Evolutionary conservation across 208 protist genomes (phyloP).

Genomic region (Trypanosomatidae sp.): DNA sequence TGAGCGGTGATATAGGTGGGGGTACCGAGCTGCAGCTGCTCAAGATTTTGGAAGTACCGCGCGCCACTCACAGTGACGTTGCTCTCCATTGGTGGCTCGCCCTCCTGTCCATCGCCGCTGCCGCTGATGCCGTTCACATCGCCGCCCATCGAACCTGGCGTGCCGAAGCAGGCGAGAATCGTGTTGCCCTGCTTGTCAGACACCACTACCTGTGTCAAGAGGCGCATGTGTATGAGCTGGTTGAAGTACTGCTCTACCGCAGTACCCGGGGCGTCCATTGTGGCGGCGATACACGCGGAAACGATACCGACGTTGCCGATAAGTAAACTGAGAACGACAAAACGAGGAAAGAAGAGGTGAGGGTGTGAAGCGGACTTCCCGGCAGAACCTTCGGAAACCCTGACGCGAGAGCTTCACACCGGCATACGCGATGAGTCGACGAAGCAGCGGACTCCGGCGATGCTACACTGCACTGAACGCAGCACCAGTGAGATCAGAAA

Average conservation of each 20-base stretch:
- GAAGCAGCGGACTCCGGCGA: neutral
- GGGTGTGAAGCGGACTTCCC: neutral
- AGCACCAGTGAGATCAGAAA: neutral
- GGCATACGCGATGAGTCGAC: neutral
- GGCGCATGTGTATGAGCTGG: conserved; percentile 78
- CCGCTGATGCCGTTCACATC: conserved; percentile 5
- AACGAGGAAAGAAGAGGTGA: neutral
- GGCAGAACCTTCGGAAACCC: neutral
- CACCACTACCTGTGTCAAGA: conserved; percentile 76
- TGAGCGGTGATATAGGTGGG: conserved; percentile 78
- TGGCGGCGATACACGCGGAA: neutral
- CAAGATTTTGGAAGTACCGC: conserved; percentile 75
- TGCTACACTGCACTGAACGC: neutral
- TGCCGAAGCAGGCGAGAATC: conserved; percentile 73
- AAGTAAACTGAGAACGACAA: conserved; percentile 3
- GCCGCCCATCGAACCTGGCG: conserved; percentile 4
- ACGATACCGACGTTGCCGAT: neutral
- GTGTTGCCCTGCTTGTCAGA: conserved; percentile 82
- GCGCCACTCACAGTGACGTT: conserved; percentile 84
- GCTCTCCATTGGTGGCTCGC: conserved; percentile 56
- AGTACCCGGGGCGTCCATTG: conserved; percentile 55
- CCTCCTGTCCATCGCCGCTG: conserved; percentile 24
- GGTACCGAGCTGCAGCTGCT: conserved; percentile 66
- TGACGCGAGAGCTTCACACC: neutral
- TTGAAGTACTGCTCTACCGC: conserved; percentile 90